A percentile compares a stretch with the other conserved stretches of the same genome.
Conservation (phyloP, 2,329 filamentous ascomycete genomes). For the Pseudopyricularia javanii region DNA sequence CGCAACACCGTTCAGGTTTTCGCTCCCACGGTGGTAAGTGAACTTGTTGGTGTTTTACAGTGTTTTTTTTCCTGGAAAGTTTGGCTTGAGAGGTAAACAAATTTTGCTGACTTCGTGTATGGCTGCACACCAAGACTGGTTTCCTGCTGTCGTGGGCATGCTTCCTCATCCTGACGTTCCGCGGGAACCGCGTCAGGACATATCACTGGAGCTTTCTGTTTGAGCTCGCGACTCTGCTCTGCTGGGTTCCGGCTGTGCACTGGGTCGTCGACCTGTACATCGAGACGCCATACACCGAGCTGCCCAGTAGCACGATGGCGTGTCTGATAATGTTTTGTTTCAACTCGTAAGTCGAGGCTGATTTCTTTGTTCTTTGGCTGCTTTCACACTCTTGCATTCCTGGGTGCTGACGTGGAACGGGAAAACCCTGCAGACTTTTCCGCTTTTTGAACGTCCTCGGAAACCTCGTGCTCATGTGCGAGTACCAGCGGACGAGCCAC, state of each 20-base stretch:
- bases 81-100: background rate
- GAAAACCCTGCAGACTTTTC: conserved; percentile 16
- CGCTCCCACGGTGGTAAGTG: conserved; percentile 22
- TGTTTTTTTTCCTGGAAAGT: too few species aligned
- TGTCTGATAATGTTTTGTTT: conserved; percentile 20
- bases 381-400: background rate
- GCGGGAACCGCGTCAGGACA: conserved; percentile 21
- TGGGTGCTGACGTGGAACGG: background rate
- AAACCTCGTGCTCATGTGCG: conserved; percentile 21
- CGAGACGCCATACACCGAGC: background rate
- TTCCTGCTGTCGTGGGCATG: conserved; percentile 23
- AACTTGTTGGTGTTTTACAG: too few species aligned
- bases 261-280: conserved; percentile 9
- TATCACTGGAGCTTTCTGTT: conserved; percentile 24
- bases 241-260: conserved; percentile 18
- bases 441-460: conserved; percentile 25
- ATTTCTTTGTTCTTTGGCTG: background rate
- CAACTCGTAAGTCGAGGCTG: conserved; percentile 21
- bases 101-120: background rate
- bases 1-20: conserved; percentile 16
- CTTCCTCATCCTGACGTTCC: conserved; percentile 18
- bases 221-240: conserved; percentile 20
- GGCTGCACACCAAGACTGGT: conserved; percentile 11
- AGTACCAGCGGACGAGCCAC: conserved; percentile 25
- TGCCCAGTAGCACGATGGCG: conserved; percentile 13